Conservation (phyloP, 148 eudicot genomes). For the Nepenthes gracilis region DNA sequence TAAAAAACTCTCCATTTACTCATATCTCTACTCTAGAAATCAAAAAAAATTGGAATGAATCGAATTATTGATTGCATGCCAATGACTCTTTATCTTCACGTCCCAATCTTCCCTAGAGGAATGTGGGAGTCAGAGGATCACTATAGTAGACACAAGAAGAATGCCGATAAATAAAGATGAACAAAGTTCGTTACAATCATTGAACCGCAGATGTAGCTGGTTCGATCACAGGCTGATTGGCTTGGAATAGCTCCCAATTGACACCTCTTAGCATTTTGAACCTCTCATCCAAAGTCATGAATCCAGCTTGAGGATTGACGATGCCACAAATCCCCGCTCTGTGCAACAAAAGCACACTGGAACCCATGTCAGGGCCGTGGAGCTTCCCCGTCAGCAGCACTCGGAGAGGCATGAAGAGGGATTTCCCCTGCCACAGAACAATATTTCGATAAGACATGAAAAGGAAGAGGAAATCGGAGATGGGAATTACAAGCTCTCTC, state of each 20-base stretch:
- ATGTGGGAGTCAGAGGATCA: no score
- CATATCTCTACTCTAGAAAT: no score
- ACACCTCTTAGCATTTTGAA: slow-evolving; percentile 50
- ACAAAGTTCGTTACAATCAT: slow-evolving; percentile 9
- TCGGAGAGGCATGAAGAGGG: slow-evolving; percentile 93
- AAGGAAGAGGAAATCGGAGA: background rate
- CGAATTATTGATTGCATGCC: no score
- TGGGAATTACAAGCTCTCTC: background rate
- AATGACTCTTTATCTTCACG: no score
- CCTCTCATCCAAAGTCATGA: slow-evolving; percentile 58
- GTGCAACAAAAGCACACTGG: slow-evolving; percentile 45
- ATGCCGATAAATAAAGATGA: background rate
- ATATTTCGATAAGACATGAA: slow-evolving; percentile 2
- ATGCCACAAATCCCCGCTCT: slow-evolving; percentile 42
- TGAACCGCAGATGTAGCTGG: slow-evolving; percentile 26
- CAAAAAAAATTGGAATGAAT: no score
- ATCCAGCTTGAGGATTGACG: slow-evolving; percentile 42
- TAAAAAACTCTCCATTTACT: no score
- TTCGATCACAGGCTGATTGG: slow-evolving; percentile 22
- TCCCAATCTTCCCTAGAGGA: no score
- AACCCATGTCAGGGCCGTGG: slow-evolving; percentile 92
- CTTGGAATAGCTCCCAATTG: slow-evolving; percentile 53
- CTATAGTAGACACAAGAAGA: no score
- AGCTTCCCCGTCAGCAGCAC: slow-evolving; percentile 88
- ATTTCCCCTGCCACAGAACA: slow-evolving; percentile 58